phyloP scores from a whole-genome alignment of 2,329 filamentous ascomycete species.

The Cladophialophora psammophila region DNA sequence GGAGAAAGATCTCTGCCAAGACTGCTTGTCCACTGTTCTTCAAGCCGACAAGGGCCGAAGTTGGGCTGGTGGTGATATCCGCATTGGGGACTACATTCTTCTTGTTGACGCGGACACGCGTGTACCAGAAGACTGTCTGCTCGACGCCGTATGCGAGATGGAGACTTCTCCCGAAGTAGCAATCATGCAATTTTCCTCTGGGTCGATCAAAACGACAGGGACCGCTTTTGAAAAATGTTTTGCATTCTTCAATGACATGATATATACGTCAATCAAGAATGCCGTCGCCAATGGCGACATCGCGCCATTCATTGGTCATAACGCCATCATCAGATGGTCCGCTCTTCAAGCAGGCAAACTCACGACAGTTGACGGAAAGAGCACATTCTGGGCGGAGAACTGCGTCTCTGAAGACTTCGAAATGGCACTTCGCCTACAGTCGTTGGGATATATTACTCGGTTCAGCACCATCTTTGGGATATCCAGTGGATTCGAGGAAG shows the following conservation, averaged over 20 bases:
- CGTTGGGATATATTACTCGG: conserved; percentile 71
- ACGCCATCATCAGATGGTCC: conserved; percentile 75
- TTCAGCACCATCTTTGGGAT: conserved; percentile 70
- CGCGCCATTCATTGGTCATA: conserved; percentile 79
- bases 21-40: conserved; percentile 59
- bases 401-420: conserved; percentile 83
- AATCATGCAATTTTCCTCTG: conserved; percentile 75
- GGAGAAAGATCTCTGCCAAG: conserved; percentile 57
- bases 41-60: conserved; percentile 61
- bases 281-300: conserved; percentile 75
- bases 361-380: conserved; percentile 61
- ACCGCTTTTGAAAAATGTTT: conserved; percentile 79
- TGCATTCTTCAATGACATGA: conserved; percentile 79
- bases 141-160: conserved; percentile 78
- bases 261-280: conserved; percentile 76
- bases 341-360: conserved; percentile 67
- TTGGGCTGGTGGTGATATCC: conserved; percentile 82
- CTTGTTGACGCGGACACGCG: conserved; percentile 74
- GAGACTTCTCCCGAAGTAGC: conserved; percentile 72
- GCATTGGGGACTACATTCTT: conserved; percentile 79
- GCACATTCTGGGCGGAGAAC: conserved; percentile 73
- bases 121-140: conserved; percentile 70
- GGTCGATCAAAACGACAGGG: conserved; percentile 77
- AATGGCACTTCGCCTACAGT: conserved; percentile 75
- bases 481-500: conserved; percentile 75